Evolutionary conservation across 768 basidiomycete species (phyloP).

Genomic region (Suillus discolor): DNA sequence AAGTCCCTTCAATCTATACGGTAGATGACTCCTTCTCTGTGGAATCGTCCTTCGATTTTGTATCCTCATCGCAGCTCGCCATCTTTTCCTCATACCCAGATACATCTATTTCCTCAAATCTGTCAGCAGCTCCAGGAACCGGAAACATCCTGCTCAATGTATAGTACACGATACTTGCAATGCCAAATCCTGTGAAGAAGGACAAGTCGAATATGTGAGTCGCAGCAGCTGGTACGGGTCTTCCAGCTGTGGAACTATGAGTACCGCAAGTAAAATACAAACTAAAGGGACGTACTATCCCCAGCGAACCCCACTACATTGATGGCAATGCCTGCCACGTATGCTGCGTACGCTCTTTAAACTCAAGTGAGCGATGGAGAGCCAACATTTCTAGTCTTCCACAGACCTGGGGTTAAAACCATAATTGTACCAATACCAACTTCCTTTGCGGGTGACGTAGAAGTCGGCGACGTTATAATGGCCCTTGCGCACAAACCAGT

Average conservation of each 20-base stretch:
- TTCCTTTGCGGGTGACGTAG: slow-evolving; percentile 54
- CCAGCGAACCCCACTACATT: slow-evolving; percentile 80
- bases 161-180: slow-evolving; percentile 62
- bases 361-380: neutral
- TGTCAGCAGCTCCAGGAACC: slow-evolving; percentile 44
- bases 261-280: neutral
- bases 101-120: slow-evolving; percentile 57
- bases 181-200: slow-evolving; percentile 77
- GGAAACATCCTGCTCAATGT: slow-evolving; percentile 57
- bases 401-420: slow-evolving; percentile 67
- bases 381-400: neutral
- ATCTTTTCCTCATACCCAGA: slow-evolving; percentile 23
- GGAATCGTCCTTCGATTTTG: slow-evolving; percentile 1
- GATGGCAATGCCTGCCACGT: slow-evolving; percentile 70
- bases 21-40: neutral
- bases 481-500: slow-evolving; percentile 67
- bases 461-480: slow-evolving; percentile 67
- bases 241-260: slow-evolving; percentile 42
- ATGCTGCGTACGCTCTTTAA: slow-evolving; percentile 57
- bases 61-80: slow-evolving; percentile 2
- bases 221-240: slow-evolving; percentile 60
- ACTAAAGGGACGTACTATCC: slow-evolving; percentile 45
- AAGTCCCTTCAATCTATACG: neutral
- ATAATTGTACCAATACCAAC: slow-evolving; percentile 71
- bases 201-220: slow-evolving; percentile 72